phyloP scores from a whole-genome alignment of 1,284 basidiomycete species.

The Sutorius eximius region DNA sequence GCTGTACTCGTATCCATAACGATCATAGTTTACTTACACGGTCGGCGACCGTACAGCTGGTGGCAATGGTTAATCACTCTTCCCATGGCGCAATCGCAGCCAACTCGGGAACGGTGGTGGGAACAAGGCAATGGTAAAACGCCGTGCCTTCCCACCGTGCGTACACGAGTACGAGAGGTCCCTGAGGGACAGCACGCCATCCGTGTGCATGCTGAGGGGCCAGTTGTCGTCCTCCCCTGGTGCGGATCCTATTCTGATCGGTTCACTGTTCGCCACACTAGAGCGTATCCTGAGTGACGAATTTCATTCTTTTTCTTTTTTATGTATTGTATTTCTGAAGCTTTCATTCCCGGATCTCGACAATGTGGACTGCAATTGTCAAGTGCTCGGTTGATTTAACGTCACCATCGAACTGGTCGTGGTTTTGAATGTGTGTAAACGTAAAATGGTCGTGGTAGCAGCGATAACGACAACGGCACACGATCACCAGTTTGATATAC shows the following conservation, averaged over 20 bases:
- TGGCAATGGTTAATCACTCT: constrained; percentile 5
- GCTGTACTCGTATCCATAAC: constrained; percentile 8
- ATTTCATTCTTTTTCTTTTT: constrained; percentile 6
- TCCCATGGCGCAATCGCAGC: constrained; percentile 3
- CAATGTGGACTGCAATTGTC: constrained; percentile 7
- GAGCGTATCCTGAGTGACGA: constrained; percentile 11
- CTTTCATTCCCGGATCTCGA: constrained; percentile 30
- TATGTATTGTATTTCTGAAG: constrained; percentile 6
- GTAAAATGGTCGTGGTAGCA: constrained; percentile 14
- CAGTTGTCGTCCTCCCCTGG: not conserved
- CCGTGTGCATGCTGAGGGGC: constrained; percentile 14
- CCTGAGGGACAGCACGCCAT: constrained; percentile 11
- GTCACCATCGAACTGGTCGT: constrained; percentile 5
- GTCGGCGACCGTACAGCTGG: constrained; percentile 28
- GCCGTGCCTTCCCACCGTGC: constrained; percentile 25
- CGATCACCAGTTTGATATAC: not conserved
- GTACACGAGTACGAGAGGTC: constrained; percentile 10
- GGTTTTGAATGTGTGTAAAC: constrained; percentile 7
- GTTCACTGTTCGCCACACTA: constrained; percentile 3
- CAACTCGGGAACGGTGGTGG: constrained; percentile 12
- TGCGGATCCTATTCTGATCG: constrained; percentile 20
- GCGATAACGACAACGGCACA: constrained; percentile 7
- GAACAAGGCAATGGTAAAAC: constrained; percentile 19
- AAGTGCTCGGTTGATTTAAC: constrained; percentile 13
- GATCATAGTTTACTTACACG: constrained; percentile 37